phyloP scores from a whole-genome alignment of 2,329 filamentous ascomycete genomes.

The Monilinia aucupariae region DNA sequence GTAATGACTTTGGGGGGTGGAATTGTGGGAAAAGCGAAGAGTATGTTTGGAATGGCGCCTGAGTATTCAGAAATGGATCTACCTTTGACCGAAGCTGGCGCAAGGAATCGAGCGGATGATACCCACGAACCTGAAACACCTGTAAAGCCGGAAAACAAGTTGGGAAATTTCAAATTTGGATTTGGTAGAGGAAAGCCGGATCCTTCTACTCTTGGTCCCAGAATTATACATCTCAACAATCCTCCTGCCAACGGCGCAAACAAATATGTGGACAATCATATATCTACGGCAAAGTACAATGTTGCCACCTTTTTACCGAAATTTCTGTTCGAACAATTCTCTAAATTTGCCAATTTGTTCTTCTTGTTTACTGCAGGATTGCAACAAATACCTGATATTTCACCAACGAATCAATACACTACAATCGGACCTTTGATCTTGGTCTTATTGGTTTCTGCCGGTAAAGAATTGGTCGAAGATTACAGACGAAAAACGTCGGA shows the following conservation, averaged over 20 bases:
- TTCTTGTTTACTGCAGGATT: slow-evolving; percentile 95
- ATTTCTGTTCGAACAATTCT: slow-evolving; percentile 97
- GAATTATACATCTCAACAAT: slow-evolving; percentile 95
- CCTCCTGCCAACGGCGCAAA: slow-evolving; percentile 82
- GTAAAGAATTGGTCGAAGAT: slow-evolving; percentile 91
- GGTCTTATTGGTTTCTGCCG: slow-evolving; percentile 88
- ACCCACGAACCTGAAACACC: slow-evolving; percentile 41
- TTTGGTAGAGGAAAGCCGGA: slow-evolving; percentile 81
- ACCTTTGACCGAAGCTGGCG: slow-evolving; percentile 75
- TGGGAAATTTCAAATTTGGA: slow-evolving; percentile 84
- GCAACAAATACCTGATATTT: slow-evolving; percentile 92
- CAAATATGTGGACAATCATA: slow-evolving; percentile 93
- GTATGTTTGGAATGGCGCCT: slow-evolving; percentile 77
- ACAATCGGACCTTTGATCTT: slow-evolving; percentile 91
- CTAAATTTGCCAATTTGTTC: slow-evolving; percentile 98
- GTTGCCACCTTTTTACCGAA: slow-evolving; percentile 88
- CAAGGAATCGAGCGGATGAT: slow-evolving; percentile 42
- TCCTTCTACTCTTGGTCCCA: slow-evolving; percentile 82
- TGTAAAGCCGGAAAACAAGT: slow-evolving; percentile 46
- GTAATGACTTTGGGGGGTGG: slow-evolving; percentile 83
- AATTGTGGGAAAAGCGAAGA: slow-evolving; percentile 80
- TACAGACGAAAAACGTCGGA: slow-evolving; percentile 85
- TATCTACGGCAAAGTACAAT: slow-evolving; percentile 98
- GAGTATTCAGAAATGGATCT: slow-evolving; percentile 98
- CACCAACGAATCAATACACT: slow-evolving; percentile 90